phyloP scores from a whole-genome alignment of 768 basidiomycete genomes.

The Pulveroboletus ravenelii region DNA sequence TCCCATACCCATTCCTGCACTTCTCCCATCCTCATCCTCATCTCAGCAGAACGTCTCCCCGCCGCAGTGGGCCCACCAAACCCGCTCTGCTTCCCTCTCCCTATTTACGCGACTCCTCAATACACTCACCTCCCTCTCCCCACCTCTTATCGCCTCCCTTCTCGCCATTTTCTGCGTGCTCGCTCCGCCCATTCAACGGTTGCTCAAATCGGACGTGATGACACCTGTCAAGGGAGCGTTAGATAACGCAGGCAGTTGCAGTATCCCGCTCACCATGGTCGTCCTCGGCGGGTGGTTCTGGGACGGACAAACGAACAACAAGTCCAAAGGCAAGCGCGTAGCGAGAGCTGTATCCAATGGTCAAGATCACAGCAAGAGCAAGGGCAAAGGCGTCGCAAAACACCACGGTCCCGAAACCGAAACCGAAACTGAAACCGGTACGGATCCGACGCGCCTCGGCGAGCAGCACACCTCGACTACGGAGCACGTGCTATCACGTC shows the following conservation, averaged over 20 bases:
- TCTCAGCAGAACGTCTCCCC: too few relatives aligned
- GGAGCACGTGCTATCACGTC: too few relatives aligned
- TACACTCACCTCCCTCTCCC: too few relatives aligned
- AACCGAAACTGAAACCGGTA: neutral
- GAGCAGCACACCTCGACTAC: neutral
- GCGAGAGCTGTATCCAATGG: too few relatives aligned
- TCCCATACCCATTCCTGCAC: too few relatives aligned
- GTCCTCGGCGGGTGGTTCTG: slow-evolving; percentile 66
- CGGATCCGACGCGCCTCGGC: neutral
- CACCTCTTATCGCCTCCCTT: slow-evolving; percentile 11
- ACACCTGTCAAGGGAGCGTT: slow-evolving; percentile 67
- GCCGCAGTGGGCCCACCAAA: too few relatives aligned
- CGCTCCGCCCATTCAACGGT: slow-evolving; percentile 49
- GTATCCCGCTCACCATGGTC: slow-evolving; percentile 84
- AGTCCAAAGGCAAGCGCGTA: neutral
- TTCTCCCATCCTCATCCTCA: neutral
- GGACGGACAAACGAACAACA: neutral
- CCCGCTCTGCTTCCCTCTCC: too few relatives aligned
- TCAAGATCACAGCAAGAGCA: neutral
- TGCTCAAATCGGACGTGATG: slow-evolving; percentile 38
- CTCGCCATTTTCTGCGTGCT: slow-evolving; percentile 71
- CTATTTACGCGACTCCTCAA: too few relatives aligned
- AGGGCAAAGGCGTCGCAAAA: slow-evolving; percentile 7
- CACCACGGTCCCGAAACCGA: neutral
- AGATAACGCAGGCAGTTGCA: slow-evolving; percentile 24